Conservation (phyloP, 2,329 filamentous ascomycete genomes). For the Fusarium sp. region DNA sequence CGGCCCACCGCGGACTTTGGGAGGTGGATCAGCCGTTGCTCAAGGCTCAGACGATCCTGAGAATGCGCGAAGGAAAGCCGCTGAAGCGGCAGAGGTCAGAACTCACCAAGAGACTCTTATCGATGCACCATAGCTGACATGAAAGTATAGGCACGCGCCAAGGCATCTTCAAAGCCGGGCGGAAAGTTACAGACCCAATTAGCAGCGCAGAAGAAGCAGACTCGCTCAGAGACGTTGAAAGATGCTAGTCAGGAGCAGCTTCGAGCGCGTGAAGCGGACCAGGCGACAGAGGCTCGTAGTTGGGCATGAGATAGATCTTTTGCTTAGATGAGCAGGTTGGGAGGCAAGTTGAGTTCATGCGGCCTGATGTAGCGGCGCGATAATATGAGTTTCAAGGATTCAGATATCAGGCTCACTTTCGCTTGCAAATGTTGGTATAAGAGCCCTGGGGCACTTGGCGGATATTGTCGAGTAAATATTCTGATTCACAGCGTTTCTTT, state of each 20-base stretch:
- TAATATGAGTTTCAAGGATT: not conserved
- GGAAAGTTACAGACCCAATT: slow-evolving; percentile 79
- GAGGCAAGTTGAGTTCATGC: not conserved
- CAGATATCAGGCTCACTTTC: not conserved
- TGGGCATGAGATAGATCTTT: slow-evolving; percentile 47
- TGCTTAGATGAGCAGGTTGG: not conserved
- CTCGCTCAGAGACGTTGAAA: slow-evolving; percentile 73
- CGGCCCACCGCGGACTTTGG: slow-evolving; percentile 72
- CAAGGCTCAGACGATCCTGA: slow-evolving; percentile 49
- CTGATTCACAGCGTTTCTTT: not conserved
- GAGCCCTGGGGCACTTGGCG: not conserved
- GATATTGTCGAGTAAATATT: not conserved
- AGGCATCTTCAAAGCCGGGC: slow-evolving; percentile 66
- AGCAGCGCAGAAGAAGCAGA: slow-evolving; percentile 80
- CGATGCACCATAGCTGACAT: not conserved
- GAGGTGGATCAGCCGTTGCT: slow-evolving; percentile 56
- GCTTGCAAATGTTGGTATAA: not conserved
- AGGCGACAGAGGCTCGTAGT: slow-evolving; percentile 54
- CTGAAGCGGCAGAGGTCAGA: slow-evolving; percentile 85
- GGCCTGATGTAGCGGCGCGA: not conserved
- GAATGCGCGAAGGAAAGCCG: slow-evolving; percentile 78
- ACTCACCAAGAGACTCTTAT: not conserved
- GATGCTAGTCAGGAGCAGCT: slow-evolving; percentile 75
- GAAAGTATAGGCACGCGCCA: slow-evolving; percentile 71
- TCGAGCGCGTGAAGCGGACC: slow-evolving; percentile 74